These are phyloP conservation scores for Domatiomyces globalis DNA, from an alignment of 2,329 filamentous ascomycete genomes.

Conservation along the genomic window DNA sequence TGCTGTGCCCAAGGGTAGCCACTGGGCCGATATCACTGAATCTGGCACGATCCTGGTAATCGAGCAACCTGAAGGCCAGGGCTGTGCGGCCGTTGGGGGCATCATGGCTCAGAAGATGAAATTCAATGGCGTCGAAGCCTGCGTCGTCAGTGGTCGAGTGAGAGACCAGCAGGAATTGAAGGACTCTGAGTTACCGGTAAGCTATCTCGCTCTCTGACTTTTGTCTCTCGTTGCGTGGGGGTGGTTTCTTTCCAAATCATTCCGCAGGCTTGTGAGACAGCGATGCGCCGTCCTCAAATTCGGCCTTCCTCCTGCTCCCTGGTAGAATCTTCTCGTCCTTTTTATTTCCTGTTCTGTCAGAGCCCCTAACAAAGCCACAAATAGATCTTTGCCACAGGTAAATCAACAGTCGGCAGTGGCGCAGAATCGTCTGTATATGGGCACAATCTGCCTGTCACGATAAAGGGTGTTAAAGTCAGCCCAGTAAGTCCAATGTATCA, in stretches of 20 bases:
- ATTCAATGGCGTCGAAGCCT: constrained; percentile 43
- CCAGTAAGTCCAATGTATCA: constrained; percentile 23
- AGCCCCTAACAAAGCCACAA: neutral
- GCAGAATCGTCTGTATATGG: constrained; percentile 31
- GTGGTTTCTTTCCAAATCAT: neutral
- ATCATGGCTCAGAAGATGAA: constrained; percentile 62
- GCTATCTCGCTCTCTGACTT: constrained; percentile 18
- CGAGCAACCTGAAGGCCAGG: constrained; percentile 49
- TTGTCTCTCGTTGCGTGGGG: neutral
- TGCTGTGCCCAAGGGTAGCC: constrained; percentile 44
- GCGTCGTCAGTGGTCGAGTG: constrained; percentile 54
- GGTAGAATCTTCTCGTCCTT: too few relatives aligned
- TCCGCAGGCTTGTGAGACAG: neutral
- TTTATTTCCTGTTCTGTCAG: neutral
- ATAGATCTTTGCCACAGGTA: constrained; percentile 31
- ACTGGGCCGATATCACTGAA: constrained; percentile 54
- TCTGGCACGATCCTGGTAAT: constrained; percentile 51
- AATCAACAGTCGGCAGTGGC: constrained; percentile 32
- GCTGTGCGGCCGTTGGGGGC: constrained; percentile 60
- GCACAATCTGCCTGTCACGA: constrained; percentile 27
- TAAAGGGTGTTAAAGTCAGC: constrained; percentile 28
- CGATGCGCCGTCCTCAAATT: neutral
- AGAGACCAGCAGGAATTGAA: constrained; percentile 40
- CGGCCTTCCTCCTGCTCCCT: too few relatives aligned
- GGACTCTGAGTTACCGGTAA: constrained; percentile 42